Evolutionary conservation across 805 yeast genomes (phyloP), one percentile per base, ranked within the genome.

Genomic region (Yarrowia phangngaensis): DNA sequence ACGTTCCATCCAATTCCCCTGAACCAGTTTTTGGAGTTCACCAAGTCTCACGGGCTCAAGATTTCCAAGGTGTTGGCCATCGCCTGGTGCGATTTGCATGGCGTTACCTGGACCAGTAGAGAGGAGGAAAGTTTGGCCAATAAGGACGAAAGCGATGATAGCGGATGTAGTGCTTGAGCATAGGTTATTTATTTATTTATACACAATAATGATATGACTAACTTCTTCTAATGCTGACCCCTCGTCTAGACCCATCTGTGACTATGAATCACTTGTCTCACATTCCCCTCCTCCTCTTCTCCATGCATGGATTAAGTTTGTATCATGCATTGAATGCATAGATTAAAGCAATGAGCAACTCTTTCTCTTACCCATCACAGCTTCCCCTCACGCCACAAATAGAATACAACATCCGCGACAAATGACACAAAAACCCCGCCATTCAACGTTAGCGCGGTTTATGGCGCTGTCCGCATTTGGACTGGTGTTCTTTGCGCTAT

Each of bases 401-500:
- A 9, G 27, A 24, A 24, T 24, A 12, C 27, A 9, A 9, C 27
- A 24, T 9, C 11, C 27, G 27, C 9, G 12, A 9, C 11, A 24
- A 24, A 12, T 9, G 11, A 9, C 12, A 24, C 9, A 12, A 11
- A 28, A 11, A 11, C 31, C 31, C 7, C 45, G 45, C 12, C 45
- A 38, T 14, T 38, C 45, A 32, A 38, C 45, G 23, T 27, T 38
- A 11, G 31, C 45, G 9, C 48, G 48, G 8, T 41, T 41, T 16
- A 35, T 30, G 4, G 48, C 48, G 3, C 48, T 41, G 16, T 29
- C 53, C 15, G 26, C 50, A 1, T 26, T 77, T 16, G 84, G 85
- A 1, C 52, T 78, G 2, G 47, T 71, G 2, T 76, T 79, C 36
- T 64, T 79, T 26, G 58, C 77, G 12, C 69, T 75, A 2, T 78